Conservation (phyloP, 768 basidiomycete species). For the Dendrothele bispora region DNA sequence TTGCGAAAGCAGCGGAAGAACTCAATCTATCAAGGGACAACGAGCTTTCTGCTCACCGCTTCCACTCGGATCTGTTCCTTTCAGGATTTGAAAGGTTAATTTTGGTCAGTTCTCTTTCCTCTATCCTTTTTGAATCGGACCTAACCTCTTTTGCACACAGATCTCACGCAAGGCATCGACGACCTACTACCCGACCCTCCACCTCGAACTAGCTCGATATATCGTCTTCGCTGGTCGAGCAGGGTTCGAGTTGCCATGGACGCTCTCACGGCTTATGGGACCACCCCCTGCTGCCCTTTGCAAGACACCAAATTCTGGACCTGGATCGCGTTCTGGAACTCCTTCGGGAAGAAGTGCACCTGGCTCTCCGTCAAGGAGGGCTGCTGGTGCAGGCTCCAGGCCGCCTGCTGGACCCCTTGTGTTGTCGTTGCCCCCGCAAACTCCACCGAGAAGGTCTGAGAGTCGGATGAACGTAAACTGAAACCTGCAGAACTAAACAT, state of each 20-base stretch:
- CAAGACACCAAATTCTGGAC: constrained; percentile 45
- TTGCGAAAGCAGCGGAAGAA: constrained; percentile 65
- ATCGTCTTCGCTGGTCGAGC: constrained; percentile 63
- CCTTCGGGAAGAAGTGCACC: constrained; percentile 17
- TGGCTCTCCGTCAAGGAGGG: not conserved
- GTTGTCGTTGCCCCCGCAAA: not conserved
- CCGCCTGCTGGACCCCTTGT: not conserved
- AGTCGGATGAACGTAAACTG: too few species aligned
- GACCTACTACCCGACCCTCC: constrained; percentile 91
- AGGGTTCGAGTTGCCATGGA: constrained; percentile 79
- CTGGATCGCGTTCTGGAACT: constrained; percentile 1
- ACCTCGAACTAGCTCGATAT: constrained; percentile 92
- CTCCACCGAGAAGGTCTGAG: not conserved
- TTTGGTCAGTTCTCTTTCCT: constrained; percentile 49
- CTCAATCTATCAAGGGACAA: constrained; percentile 67
- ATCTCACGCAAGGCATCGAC: constrained; percentile 94
- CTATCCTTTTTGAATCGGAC: constrained; percentile 1
- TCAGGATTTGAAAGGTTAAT: constrained; percentile 92
- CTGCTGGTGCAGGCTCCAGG: not conserved
- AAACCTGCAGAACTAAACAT: too few species aligned
- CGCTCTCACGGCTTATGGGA: constrained; percentile 77
- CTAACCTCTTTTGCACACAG: constrained; percentile 42
- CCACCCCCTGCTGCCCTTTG: constrained; percentile 66
- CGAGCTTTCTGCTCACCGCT: constrained; percentile 74
- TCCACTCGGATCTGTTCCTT: constrained; percentile 86